These are phyloP conservation scores for Prunus mume DNA, from an alignment of 306 rosid genomes.

Conservation along the genomic window DNA sequence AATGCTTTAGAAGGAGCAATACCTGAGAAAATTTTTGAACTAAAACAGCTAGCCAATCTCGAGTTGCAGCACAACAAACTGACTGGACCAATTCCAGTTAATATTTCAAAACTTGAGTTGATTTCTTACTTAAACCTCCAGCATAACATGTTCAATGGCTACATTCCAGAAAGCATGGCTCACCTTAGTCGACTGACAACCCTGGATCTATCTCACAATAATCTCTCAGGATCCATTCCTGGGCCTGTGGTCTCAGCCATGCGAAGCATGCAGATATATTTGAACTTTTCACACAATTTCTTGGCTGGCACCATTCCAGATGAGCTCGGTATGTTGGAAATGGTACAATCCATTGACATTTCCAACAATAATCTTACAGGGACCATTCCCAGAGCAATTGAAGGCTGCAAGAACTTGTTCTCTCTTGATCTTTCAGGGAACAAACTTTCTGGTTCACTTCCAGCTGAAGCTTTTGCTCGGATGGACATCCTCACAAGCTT, in stretches of 20 bases:
- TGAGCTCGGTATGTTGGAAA: constrained; percentile 70
- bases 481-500: constrained; percentile 55
- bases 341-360: constrained; percentile 68
- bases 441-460: constrained; percentile 70
- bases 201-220: constrained; percentile 73
- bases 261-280: constrained; percentile 56
- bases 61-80: constrained; percentile 54
- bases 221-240: constrained; percentile 58
- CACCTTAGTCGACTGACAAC: constrained; percentile 38
- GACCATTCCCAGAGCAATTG: constrained; percentile 51
- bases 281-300: constrained; percentile 70
- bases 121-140: constrained; percentile 66
- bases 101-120: constrained; percentile 58
- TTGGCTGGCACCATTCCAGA: constrained; percentile 60
- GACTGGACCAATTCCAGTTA: constrained; percentile 66
- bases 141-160: constrained; percentile 60
- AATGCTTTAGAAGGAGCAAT: constrained; percentile 65
- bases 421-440: constrained; percentile 74
- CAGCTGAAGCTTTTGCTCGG: constrained; percentile 43
- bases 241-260: constrained; percentile 43
- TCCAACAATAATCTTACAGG: constrained; percentile 82
- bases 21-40: constrained; percentile 53
- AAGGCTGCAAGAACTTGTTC: constrained; percentile 63
- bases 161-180: constrained; percentile 64
- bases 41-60: constrained; percentile 46